A percentile compares a stretch with the other conserved stretches of the same genome.
phyloP scores from a whole-genome alignment of 352 stramenopile species.

The Pythium sp. region DNA sequence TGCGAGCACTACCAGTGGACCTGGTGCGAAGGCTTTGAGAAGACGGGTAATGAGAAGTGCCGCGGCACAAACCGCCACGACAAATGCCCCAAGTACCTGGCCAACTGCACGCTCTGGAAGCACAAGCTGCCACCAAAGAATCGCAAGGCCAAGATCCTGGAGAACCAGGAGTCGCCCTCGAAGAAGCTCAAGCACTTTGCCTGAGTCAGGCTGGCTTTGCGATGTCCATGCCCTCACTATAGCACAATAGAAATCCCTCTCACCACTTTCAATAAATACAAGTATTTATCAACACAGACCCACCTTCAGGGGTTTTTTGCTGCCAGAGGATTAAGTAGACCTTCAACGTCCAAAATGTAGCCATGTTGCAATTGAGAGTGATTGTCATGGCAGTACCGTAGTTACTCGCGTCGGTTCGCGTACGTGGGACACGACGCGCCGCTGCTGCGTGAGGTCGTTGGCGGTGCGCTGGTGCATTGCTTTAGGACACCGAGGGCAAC shows the following conservation, averaged over 20 bases:
- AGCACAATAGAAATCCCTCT: neutral
- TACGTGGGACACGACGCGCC: conserved; percentile 5
- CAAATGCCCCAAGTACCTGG: conserved; percentile 84
- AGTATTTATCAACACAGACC: conserved; percentile 2
- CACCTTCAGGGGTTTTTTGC: neutral
- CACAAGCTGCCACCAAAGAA: conserved; percentile 85
- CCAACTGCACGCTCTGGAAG: conserved; percentile 86
- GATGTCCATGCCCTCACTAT: neutral
- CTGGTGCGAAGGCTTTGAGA: conserved; percentile 83
- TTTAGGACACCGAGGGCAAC: neutral
- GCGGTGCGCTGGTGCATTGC: neutral
- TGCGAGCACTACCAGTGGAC: conserved; percentile 88
- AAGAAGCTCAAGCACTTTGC: conserved; percentile 85
- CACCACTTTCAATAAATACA: neutral
- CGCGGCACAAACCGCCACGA: conserved; percentile 82
- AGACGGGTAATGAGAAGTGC: conserved; percentile 84
- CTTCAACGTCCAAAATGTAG: neutral
- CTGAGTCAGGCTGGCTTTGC: conserved; percentile 17
- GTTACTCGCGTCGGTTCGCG: conserved; percentile 2
- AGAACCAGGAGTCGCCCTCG: conserved; percentile 78
- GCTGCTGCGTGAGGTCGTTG: neutral
- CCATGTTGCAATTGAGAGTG: neutral
- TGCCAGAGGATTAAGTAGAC: neutral
- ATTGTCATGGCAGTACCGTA: neutral
- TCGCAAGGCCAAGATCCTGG: conserved; percentile 65